phyloP scores from a whole-genome alignment of 2,329 filamentous ascomycete species.

The Penicillium sp. region DNA sequence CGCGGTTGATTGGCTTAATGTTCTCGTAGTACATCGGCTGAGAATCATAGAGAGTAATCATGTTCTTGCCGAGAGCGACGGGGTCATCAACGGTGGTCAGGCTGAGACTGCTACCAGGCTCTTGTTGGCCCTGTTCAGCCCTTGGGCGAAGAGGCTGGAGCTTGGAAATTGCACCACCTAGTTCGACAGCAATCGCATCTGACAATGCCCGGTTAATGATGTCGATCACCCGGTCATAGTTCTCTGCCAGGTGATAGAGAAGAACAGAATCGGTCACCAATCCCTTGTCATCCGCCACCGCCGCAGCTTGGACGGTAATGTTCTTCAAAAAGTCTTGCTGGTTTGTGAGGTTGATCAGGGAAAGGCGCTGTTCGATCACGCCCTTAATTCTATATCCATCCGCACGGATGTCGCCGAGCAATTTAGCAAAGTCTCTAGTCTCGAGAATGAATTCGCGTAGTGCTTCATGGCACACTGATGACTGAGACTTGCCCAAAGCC shows the following conservation, averaged over 20 bases:
- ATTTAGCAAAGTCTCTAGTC: conserved; percentile 89
- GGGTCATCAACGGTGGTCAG: conserved; percentile 72
- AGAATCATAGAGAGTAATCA: conserved; percentile 64
- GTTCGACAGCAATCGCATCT: conserved; percentile 82
- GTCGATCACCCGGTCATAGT: conserved; percentile 90
- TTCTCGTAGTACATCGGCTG: conserved; percentile 65
- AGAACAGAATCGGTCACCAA: conserved; percentile 92
- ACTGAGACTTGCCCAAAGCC: conserved; percentile 74
- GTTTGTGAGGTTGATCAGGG: conserved; percentile 77
- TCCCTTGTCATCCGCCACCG: conserved; percentile 91
- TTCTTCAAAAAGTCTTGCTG: conserved; percentile 84
- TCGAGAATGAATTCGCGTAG: conserved; percentile 94
- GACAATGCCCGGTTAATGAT: conserved; percentile 90
- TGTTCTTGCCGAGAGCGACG: conserved; percentile 64
- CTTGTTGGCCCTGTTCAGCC: conserved; percentile 35
- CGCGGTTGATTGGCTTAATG: conserved; percentile 62
- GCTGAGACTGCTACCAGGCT: conserved; percentile 55
- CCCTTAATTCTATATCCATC: conserved; percentile 86
- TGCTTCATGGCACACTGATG: conserved; percentile 85
- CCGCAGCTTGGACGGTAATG: conserved; percentile 91
- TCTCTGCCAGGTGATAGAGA: conserved; percentile 89
- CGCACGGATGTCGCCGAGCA: conserved; percentile 86
- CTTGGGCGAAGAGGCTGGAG: conserved; percentile 81
- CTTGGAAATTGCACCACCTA: conserved; percentile 78
- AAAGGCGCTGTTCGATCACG: conserved; percentile 81